Evolutionary conservation across 2,329 filamentous ascomycete genomes (phyloP).

Genomic region (Alternaria hordeiaustralica): DNA sequence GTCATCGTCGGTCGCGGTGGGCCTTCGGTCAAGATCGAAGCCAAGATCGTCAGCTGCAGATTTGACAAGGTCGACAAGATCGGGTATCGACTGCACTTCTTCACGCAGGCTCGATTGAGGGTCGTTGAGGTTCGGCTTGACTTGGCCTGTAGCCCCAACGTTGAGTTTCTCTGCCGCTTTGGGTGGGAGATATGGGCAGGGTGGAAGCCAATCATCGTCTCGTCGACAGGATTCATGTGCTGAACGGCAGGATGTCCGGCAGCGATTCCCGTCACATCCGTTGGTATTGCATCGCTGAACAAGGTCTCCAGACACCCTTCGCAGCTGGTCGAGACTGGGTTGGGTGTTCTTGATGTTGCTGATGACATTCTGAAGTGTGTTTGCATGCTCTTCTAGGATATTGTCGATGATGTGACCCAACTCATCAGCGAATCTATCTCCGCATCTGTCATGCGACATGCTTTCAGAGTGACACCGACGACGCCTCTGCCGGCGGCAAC

Average conservation of each 20-base stretch:
- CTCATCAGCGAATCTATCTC: slow-evolving; percentile 41
- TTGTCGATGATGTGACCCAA: slow-evolving; percentile 49
- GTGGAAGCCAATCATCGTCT: slow-evolving; percentile 15
- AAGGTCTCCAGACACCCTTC: slow-evolving; percentile 25
- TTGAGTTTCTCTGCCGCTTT: slow-evolving; percentile 36
- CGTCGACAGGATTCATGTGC: neutral
- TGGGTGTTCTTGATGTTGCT: slow-evolving; percentile 43
- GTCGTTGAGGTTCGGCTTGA: slow-evolving; percentile 44
- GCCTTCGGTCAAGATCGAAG: slow-evolving; percentile 35
- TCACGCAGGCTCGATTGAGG: slow-evolving; percentile 22
- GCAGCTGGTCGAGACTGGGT: slow-evolving; percentile 23
- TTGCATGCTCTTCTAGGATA: slow-evolving; percentile 51
- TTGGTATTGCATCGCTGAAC: slow-evolving; percentile 20
- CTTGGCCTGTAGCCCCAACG: slow-evolving; percentile 29
- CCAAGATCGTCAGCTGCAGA: slow-evolving; percentile 47
- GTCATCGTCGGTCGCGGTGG: slow-evolving; percentile 31
- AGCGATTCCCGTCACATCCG: slow-evolving; percentile 2
- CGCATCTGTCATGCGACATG: slow-evolving; percentile 28
- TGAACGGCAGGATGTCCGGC: slow-evolving; percentile 3
- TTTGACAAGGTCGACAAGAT: slow-evolving; percentile 47
- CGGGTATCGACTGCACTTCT: slow-evolving; percentile 39
- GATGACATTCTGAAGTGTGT: slow-evolving; percentile 49
- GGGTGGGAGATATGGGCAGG: slow-evolving; percentile 21
- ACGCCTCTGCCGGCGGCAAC: slow-evolving; percentile 2
- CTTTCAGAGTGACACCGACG: slow-evolving; percentile 23